A percentile compares a stretch with the other conserved stretches of the same genome.
Evolutionary conservation across 768 basidiomycete species (phyloP).

Genomic region (Tremella mesenterica): DNA sequence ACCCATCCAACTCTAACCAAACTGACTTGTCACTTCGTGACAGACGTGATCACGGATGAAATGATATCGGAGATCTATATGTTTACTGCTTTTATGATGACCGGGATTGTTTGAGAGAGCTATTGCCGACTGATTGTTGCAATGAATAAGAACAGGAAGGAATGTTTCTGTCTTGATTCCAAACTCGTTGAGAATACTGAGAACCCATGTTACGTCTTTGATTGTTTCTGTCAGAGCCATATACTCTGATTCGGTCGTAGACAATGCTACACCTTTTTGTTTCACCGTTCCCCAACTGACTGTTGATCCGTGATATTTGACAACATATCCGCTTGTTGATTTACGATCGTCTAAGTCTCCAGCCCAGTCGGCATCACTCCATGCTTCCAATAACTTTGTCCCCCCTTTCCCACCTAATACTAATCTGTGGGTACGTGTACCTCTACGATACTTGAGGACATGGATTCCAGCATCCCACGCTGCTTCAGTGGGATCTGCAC

Average conservation of each 20-base stretch:
- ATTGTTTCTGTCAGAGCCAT: slow-evolving; percentile 44
- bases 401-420: slow-evolving; percentile 25
- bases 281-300: slow-evolving; percentile 48
- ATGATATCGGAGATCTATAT: not conserved
- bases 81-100: not conserved
- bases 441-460: slow-evolving; percentile 3
- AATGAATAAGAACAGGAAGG: slow-evolving; percentile 8
- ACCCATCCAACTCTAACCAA: too few relatives aligned
- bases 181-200: slow-evolving; percentile 15
- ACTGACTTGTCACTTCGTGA: too few relatives aligned
- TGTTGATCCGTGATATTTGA: slow-evolving; percentile 39
- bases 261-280: slow-evolving; percentile 47
- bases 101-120: not conserved
- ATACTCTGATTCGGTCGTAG: slow-evolving; percentile 50
- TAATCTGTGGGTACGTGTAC: slow-evolving; percentile 44
- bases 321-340: slow-evolving; percentile 44
- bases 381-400: slow-evolving; percentile 10
- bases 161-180: not conserved
- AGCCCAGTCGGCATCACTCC: slow-evolving; percentile 39
- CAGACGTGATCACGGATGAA: not conserved
- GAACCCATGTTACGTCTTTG: slow-evolving; percentile 46
- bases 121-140: slow-evolving; percentile 47
- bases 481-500: slow-evolving; percentile 26
- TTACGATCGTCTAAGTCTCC: slow-evolving; percentile 30
- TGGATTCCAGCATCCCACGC: slow-evolving; percentile 22